Base-by-base conservation (phyloP, 352 stramenopile species). In the Globisporangium carolinianum region DNA sequence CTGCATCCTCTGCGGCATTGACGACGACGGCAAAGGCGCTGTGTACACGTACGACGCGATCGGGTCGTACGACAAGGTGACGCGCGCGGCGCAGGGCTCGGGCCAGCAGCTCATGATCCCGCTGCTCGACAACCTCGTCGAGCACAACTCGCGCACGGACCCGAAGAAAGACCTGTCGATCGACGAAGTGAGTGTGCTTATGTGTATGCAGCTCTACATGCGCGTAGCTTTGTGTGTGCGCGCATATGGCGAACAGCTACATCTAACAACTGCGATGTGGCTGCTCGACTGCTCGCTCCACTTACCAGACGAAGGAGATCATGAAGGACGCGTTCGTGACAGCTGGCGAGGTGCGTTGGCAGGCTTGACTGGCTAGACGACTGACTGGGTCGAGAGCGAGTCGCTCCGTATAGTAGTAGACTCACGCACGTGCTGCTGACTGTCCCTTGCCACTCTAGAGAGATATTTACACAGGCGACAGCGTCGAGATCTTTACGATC, bases 391-490 rank as follows among this genome's bases (percentile, higher is more conserved):
- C 1, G 24, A 32, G 24, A 32, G 24, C 24, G 24, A 32, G 24
- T 32, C 24, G 24, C 24, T 32, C 24, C 37, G 15, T 32, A 32
- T 32, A 32, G 24, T 32, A 32, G 24, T 32, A 32, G 24, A 32
- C 24, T 47, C 43, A 17, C 51, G 43, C 43, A 62, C 38, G 65
- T 7, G 46, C 8, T 7, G 10, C 14, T 41, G 32, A 11, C 15
- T 47, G 47, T 61, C 15, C 36, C 41, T 14, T 49, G 38, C 12
- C 12, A 51, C 64, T 89, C 24, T 12, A 43, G 83, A 87, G 97
- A 69, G 96, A 99, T 89, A 99, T 99, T 85, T 99, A 98, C 83
- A 99, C 95, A 42, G 97, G 97, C 64, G 97, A 99, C 81, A 87
- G 84, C 51, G 87, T 99, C 55, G 95, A 99, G 72, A 98, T 99